phyloP scores from a whole-genome alignment of 129 eudicot species.

The carrot (Daucus carota) region DNA sequence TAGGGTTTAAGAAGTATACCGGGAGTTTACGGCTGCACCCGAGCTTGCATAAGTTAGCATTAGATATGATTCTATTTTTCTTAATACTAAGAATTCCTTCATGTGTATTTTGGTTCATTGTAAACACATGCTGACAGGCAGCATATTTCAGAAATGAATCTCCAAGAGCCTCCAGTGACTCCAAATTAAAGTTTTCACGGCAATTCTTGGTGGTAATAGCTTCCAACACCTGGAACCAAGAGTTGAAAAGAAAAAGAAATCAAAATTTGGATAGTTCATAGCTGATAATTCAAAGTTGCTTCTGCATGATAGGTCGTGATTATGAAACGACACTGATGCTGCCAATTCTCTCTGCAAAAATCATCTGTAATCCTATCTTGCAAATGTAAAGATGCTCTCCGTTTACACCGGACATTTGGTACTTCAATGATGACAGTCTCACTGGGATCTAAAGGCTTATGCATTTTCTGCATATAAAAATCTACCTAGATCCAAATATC shows the following conservation, averaged over 20 bases:
- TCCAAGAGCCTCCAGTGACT: slow-evolving; percentile 83
- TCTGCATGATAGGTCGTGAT: background rate
- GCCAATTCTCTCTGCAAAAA: too few species aligned
- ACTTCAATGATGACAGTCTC: too few species aligned
- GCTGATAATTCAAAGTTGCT: background rate
- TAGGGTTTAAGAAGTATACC: slow-evolving; percentile 32
- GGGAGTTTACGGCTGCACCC: slow-evolving; percentile 63
- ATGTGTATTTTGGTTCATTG: slow-evolving; percentile 39
- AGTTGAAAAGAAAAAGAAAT: too few species aligned
- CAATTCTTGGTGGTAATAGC: slow-evolving; percentile 76
- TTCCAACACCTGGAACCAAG: slow-evolving; percentile 48
- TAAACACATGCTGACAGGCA: slow-evolving; percentile 63
- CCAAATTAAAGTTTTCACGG: slow-evolving; percentile 58
- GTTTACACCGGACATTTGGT: too few species aligned
- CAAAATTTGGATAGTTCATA: background rate
- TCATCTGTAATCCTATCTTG: background rate
- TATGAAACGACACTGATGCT: background rate
- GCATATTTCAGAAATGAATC: slow-evolving; percentile 84
- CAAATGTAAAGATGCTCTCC: too few species aligned
- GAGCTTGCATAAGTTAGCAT: slow-evolving; percentile 61
- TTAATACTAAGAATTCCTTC: slow-evolving; percentile 63
- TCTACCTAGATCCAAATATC: background rate
- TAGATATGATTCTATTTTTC: slow-evolving; percentile 44
- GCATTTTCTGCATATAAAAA: background rate
- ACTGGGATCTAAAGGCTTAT: background rate